Percentiles rank a stretch among this genome's conserved stretches.
phyloP scores from a whole-genome alignment of 2,329 filamentous ascomycete species.

The Mycosphaerella arachidis region DNA sequence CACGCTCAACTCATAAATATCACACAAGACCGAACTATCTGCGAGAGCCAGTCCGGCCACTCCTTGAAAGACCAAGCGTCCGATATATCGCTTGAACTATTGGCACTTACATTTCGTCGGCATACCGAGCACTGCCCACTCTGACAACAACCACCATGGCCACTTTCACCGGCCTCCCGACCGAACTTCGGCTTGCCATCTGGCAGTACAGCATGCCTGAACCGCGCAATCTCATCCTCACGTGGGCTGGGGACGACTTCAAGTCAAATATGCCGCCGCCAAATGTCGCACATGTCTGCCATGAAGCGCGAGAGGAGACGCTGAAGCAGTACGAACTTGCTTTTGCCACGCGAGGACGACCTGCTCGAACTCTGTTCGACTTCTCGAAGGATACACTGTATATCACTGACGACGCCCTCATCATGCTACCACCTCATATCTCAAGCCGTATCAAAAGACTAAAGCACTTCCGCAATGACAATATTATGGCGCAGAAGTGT shows the following conservation, averaged over 20 bases:
- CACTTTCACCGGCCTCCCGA: constrained; percentile 13
- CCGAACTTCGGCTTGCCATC: constrained; percentile 15
- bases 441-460: constrained; percentile 1
- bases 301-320: constrained; percentile 11
- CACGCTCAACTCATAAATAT: too few relatives aligned
- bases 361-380: constrained; percentile 11
- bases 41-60: background rate
- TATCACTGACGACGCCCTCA: constrained; percentile 11
- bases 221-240: constrained; percentile 13
- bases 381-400: constrained; percentile 10
- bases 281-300: constrained; percentile 13
- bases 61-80: background rate
- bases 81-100: background rate
- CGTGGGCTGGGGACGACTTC: constrained; percentile 11
- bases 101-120: background rate
- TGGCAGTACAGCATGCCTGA: constrained; percentile 15
- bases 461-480: constrained; percentile 14
- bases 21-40: background rate
- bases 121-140: background rate
- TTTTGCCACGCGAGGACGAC: constrained; percentile 5
- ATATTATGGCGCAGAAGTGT: constrained; percentile 13
- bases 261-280: constrained; percentile 9
- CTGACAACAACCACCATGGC: constrained; percentile 4
- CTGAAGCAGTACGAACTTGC: constrained; percentile 10
- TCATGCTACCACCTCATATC: background rate